A percentile compares a stretch with the other conserved stretches of the same genome.
Evolutionary conservation across 2,329 filamentous ascomycete genomes (phyloP).

Genomic region (Fusarium tuaranense): DNA sequence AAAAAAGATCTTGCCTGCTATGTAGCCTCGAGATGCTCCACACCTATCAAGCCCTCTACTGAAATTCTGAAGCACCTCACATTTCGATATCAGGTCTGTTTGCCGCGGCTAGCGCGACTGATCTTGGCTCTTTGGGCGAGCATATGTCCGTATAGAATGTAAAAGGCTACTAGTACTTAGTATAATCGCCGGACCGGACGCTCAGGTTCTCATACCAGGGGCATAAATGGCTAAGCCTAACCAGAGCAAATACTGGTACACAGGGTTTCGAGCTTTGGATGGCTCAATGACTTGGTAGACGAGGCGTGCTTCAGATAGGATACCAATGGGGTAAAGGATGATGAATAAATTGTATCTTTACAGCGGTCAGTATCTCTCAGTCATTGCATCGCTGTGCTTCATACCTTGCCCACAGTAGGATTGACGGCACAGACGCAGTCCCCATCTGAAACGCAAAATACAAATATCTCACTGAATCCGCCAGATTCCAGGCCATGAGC

Average conservation of each 20-base stretch:
- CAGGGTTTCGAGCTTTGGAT: conserved; percentile 21
- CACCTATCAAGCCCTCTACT: neutral
- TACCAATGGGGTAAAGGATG: conserved; percentile 29
- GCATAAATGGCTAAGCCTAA: conserved; percentile 26
- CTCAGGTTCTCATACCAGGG: conserved; percentile 10
- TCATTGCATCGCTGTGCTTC: accelerated
- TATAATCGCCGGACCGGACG: neutral
- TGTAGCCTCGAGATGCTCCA: too few species aligned
- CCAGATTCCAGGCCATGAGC: conserved; percentile 37
- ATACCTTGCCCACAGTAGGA: conserved; percentile 36
- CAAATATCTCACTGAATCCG: conserved; percentile 32
- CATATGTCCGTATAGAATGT: conserved; percentile 36
- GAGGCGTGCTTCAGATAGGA: conserved; percentile 33
- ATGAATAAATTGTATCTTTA: conserved; percentile 37
- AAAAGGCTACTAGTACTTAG: conserved; percentile 9
- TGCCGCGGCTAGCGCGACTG: neutral
- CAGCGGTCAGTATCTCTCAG: neutral
- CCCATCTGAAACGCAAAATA: conserved; percentile 36
- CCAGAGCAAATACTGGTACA: conserved; percentile 37
- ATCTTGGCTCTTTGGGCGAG: conserved; percentile 34
- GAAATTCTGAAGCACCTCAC: too few species aligned
- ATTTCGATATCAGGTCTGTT: neutral
- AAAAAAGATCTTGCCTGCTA: too few species aligned
- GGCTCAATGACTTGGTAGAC: conserved; percentile 36
- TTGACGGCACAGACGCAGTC: conserved; percentile 6